These are phyloP conservation scores for Craterostigma plantagineum DNA, from an alignment of 257 asterid species.

Conservation along the genomic window DNA sequence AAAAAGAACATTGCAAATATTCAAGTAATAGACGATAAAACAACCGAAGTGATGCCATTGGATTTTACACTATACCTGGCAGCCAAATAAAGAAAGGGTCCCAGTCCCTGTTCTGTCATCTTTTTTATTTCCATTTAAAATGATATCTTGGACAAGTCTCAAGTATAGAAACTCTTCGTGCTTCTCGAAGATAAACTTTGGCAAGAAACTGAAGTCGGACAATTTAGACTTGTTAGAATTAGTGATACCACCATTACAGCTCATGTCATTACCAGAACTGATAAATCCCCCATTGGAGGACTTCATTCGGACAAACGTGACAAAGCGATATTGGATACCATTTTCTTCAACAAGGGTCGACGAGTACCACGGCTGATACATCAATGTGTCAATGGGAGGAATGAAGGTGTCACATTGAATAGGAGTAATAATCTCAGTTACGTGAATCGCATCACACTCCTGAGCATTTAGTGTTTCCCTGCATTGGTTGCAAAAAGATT, in stretches of 20 bases:
- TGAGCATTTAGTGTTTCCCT: conserved; percentile 77
- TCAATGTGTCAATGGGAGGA: conserved; percentile 53
- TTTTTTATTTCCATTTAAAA: conserved; percentile 48
- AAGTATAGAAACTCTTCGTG: conserved; percentile 78
- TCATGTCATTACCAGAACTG: conserved; percentile 8
- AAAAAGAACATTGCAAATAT: background rate
- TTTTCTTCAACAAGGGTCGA: conserved; percentile 55
- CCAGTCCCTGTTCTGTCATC: conserved; percentile 94
- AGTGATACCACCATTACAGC: conserved; percentile 9
- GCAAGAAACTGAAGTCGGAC: conserved; percentile 45
- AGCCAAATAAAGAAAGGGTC: conserved; percentile 80
- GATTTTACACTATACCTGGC: too few species aligned
- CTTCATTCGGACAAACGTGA: conserved; percentile 56
- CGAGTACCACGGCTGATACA: conserved; percentile 79
- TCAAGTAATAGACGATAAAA: too few species aligned
- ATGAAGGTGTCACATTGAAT: conserved; percentile 71
- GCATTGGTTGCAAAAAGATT: conserved; percentile 13
- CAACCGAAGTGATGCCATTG: too few species aligned
- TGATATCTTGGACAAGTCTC: conserved; percentile 68
- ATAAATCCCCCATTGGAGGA: conserved; percentile 8
- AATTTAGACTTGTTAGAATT: conserved; percentile 21
- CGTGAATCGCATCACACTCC: conserved; percentile 73
- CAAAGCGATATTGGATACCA: conserved; percentile 33
- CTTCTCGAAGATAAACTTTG: conserved; percentile 54
- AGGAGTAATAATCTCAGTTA: conserved; percentile 49